Base-by-base conservation (phyloP, 2,329 filamentous ascomycete species). In the Beauveria brongniartii region DNA sequence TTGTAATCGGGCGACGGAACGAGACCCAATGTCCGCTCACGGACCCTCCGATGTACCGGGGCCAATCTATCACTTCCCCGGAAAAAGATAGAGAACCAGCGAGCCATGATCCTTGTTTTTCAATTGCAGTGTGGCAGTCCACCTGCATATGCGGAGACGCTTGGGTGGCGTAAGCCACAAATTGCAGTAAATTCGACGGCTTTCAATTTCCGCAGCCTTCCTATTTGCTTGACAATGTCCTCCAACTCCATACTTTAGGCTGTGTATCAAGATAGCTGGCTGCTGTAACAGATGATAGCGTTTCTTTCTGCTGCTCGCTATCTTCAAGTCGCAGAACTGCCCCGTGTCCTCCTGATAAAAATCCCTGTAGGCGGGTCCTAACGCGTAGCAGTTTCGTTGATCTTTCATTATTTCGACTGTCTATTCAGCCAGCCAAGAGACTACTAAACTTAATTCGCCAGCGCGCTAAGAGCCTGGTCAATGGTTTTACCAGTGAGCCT, bases 401-500 rank as follows among this genome's bases (percentile, higher is more conserved):
- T 43, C 54, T 34, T 22, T 18, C 26, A n/a, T 3, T n/a, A 24
- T 51, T 51, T 16, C 26, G 41, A 47, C 26, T 12, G n/a, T 10
- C 18, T n/a, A 34, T 18, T 22, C 12, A 10, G 30, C 20, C 14
- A n/a, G 22, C 46, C 20, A 59, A 30, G n/a, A 56, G 44, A 18
- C 37, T 24, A 34, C 20, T 43, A 30, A 30, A 71, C 50, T 64
- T 50, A 65, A 9, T 61, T 59, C 3, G 63, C 63, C 28, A 65
- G 55, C 10, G 53, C 48, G 10, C 57, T 57, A 50, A 61, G 41
- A 48, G 64, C 64, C 26, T 60, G 52, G 20, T 65, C 64, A 44
- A 65, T 41, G 14, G 64, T 63, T 8, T 61, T 58, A 18, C 64
- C 64, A 8, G 63, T 63, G 20, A 65, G 47, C 44, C 60, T 64